Base-by-base conservation (phyloP, 2,329 filamentous ascomycete species). In the Fusarium sp. region DNA sequence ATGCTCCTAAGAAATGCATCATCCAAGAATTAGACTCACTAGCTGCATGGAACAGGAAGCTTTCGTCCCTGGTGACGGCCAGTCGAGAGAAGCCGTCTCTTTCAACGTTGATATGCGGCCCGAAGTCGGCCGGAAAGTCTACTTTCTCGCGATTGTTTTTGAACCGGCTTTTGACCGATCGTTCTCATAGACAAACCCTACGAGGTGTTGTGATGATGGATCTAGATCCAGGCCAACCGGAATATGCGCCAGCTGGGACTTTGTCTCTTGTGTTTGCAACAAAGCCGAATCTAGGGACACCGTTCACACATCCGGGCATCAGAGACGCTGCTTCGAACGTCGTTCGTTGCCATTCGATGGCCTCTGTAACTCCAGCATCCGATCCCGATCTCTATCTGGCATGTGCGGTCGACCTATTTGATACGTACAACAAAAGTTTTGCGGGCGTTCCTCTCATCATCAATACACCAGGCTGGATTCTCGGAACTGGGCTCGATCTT, bases 171-270 rank as follows among this genome's bases (percentile, higher is more conserved):
- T 80, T 93, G n/a, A 92, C 90, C 7, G 74, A 77, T 24, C 55
- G 61, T 20, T 24, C 38, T 31, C 55, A 56, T 24, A 55, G 53
- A 9, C 70, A 71, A 26, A 31, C 31, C 22, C 20, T 74, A 41
- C 74, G 67, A 15, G 77, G 78, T 22, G 83, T 92, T 31, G 86
- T 85, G 61, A 83, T 92, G n/a, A 85, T 96, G 12, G 93, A 96
- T 74, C 85, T 95, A 15, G 93, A 96, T 77, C 92, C 92, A 2
- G 91, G 91, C 0, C 93, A 95, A 76, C 92, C 93, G 6, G 93
- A 95, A 77, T 95, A 92, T 78, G 89, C 88, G 1, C 86, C 91
- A 3, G 88, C 91, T 2, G 93, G 93, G 1, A 90, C 92, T 20
- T 78, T 95, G 26, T 93, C 92, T 4, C 87, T 95, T 8, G 83